phyloP scores from a whole-genome alignment of 225 moss, liverwort and hornwort species.

The Asterella californica region DNA sequence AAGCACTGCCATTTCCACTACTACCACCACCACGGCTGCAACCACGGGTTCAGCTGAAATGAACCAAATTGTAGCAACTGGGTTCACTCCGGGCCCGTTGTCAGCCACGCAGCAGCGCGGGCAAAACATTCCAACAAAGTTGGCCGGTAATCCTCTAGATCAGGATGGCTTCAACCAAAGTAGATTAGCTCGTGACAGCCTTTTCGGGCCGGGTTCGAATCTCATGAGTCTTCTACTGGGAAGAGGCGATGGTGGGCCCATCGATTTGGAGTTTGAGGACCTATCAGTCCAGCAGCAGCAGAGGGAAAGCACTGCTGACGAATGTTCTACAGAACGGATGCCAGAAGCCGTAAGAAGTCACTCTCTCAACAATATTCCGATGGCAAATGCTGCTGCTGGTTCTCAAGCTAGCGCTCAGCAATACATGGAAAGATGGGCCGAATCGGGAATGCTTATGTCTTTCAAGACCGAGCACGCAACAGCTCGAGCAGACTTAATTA shows the following conservation, averaged over 20 bases:
- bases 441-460: neutral
- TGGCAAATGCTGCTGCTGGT: neutral
- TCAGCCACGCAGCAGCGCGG: neutral
- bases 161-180: conserved; percentile 3
- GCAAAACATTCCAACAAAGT: neutral
- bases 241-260: neutral
- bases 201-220: conserved; percentile 16
- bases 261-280: conserved; percentile 3
- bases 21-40: neutral
- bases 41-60: neutral
- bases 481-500: neutral
- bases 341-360: neutral
- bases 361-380: neutral
- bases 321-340: neutral
- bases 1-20: neutral
- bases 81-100: neutral
- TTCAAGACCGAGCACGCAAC: neutral
- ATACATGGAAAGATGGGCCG: conserved; percentile 21
- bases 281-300: neutral
- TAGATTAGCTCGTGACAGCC: conserved; percentile 7
- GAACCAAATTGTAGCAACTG: neutral
- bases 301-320: neutral
- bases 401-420: neutral
- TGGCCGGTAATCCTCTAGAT: neutral
- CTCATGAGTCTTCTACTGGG: conserved; percentile 13